These are phyloP conservation scores for Aureococcus anophagefferens DNA, from an alignment of 108 stramenopile species.

Conservation along the genomic window DNA sequence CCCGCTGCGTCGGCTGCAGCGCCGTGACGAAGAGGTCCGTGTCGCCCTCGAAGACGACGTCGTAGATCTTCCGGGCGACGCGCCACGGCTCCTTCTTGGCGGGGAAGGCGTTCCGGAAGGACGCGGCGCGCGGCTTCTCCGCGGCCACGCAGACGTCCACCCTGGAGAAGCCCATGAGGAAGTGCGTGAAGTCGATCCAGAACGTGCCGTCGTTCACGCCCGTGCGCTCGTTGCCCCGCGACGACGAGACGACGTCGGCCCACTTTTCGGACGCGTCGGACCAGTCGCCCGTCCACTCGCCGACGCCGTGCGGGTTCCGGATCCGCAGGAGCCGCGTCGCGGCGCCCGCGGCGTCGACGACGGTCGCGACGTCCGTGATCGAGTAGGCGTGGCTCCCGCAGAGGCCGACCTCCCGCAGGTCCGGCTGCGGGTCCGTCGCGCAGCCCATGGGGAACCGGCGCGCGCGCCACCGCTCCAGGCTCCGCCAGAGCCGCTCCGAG, in stretches of 20 bases:
- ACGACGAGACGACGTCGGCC: conserved; percentile 35
- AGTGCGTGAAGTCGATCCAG: conserved; percentile 63
- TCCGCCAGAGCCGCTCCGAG: conserved; percentile 46
- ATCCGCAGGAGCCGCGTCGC: conserved; percentile 64
- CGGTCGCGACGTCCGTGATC: neutral
- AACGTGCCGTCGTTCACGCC: conserved; percentile 57
- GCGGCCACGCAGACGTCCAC: conserved; percentile 62
- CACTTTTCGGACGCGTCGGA: conserved; percentile 41
- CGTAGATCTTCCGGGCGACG: conserved; percentile 31
- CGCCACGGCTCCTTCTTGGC: conserved; percentile 39
- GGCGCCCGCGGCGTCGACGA: neutral
- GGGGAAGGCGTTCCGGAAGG: conserved; percentile 53
- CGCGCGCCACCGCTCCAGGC: conserved; percentile 42
- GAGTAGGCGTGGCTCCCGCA: neutral
- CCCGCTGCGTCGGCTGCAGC: conserved; percentile 56
- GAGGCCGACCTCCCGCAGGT: neutral
- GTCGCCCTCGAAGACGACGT: conserved; percentile 22
- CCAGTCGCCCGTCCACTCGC: conserved; percentile 70
- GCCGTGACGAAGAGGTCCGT: conserved; percentile 58
- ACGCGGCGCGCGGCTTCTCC: conserved; percentile 51
- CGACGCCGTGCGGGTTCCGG: conserved; percentile 66
- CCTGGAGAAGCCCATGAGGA: conserved; percentile 55
- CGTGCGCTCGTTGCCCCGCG: conserved; percentile 42
- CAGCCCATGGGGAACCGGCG: conserved; percentile 64
- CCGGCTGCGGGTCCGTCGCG: conserved; percentile 28